phyloP scores from a whole-genome alignment of 2,329 filamentous ascomycete species.

The Thermothelomyces thermophilus region DNA sequence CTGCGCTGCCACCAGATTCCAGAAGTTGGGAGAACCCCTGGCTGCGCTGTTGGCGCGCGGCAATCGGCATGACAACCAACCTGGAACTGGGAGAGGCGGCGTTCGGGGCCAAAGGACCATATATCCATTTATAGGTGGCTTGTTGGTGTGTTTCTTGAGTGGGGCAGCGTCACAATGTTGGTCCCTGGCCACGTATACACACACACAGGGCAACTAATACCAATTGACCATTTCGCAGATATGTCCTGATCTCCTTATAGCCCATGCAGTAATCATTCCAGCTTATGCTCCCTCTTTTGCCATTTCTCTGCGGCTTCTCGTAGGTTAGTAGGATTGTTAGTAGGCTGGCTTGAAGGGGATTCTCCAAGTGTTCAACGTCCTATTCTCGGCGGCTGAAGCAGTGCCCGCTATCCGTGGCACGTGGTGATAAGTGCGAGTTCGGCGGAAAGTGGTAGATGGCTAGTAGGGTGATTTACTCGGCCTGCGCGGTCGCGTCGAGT shows the following conservation, averaged over 20 bases:
- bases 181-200: no score
- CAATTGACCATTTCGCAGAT: neutral
- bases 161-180: no score
- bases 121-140: no score
- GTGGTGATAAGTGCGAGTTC: constrained; percentile 1
- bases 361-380: constrained; percentile 11
- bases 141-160: no score
- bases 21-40: no score
- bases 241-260: constrained; percentile 5
- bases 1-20: no score
- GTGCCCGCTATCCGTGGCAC: constrained; percentile 2
- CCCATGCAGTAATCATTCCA: constrained; percentile 6
- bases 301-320: constrained; percentile 5
- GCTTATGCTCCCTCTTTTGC: neutral
- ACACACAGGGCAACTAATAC: constrained; percentile 5
- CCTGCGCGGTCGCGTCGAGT: neutral
- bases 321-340: constrained; percentile 7
- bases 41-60: no score
- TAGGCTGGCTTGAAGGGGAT: constrained; percentile 10
- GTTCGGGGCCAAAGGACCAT: neutral
- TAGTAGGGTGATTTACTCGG: neutral
- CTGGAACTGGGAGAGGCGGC: no score
- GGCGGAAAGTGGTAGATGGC: neutral
- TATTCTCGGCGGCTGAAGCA: constrained; percentile 7
- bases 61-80: no score